These are phyloP conservation scores for Plectosphaerella cucumerina DNA, from an alignment of 2,329 filamentous ascomycete species.

Conservation along the genomic window DNA sequence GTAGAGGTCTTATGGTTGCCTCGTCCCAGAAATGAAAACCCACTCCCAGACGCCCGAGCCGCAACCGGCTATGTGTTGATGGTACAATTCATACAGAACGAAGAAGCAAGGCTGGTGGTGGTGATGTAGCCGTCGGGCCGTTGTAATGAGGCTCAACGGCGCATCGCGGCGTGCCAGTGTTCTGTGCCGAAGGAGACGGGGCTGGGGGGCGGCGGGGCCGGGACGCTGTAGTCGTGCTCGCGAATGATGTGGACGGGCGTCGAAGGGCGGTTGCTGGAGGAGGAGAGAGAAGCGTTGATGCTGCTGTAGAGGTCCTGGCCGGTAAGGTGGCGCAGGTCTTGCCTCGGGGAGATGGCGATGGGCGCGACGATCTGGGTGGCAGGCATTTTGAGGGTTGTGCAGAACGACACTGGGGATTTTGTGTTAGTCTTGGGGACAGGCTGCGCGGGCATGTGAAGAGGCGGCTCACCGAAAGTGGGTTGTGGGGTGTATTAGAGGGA, in stretches of 20 bases:
- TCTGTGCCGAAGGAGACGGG: slow-evolving; percentile 58
- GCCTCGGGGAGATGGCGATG: slow-evolving; percentile 43
- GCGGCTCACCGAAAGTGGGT: neutral
- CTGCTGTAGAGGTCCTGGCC: slow-evolving; percentile 49
- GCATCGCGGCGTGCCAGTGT: slow-evolving; percentile 42
- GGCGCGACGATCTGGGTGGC: slow-evolving; percentile 38
- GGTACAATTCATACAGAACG: neutral
- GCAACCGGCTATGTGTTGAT: neutral
- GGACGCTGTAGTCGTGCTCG: slow-evolving; percentile 58
- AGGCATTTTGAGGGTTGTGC: slow-evolving; percentile 30
- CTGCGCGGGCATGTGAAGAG: neutral
- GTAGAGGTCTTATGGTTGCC: neutral
- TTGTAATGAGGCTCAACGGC: slow-evolving; percentile 19
- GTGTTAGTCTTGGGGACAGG: neutral
- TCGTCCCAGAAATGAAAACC: neutral
- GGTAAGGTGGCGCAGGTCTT: slow-evolving; percentile 38
- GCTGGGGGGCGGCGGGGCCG: slow-evolving; percentile 61
- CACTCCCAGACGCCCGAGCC: neutral
- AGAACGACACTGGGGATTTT: too few species aligned
- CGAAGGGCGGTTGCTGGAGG: slow-evolving; percentile 36
- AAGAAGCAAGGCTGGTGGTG: neutral
- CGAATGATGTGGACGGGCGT: slow-evolving; percentile 47
- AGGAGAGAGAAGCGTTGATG: slow-evolving; percentile 46
- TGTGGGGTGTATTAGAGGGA: slow-evolving; percentile 2
- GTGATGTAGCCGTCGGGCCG: neutral